Evolutionary conservation across 495 filamentous ascomycete genomes (phyloP).

Genomic region (Penicillium roqueforti): DNA sequence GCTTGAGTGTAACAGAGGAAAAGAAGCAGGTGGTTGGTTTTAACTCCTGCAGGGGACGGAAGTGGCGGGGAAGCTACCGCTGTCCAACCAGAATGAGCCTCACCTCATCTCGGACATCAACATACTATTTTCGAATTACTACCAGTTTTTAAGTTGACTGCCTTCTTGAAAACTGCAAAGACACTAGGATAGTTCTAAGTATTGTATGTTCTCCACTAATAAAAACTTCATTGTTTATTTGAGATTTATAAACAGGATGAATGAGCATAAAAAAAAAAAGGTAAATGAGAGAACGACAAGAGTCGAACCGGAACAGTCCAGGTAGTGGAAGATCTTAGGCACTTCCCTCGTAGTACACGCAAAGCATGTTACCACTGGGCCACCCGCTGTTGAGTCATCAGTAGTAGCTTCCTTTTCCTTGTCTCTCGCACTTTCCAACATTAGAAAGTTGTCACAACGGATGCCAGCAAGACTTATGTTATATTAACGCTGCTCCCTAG

Average conservation of each 20-base stretch:
- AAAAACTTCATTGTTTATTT: background rate
- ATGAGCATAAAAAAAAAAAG: background rate
- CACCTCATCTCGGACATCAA: background rate
- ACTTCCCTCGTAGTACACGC: background rate
- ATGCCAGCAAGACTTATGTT: no score
- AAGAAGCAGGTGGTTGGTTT: background rate
- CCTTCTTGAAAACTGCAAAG: no score
- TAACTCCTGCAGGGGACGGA: conserved; percentile 8
- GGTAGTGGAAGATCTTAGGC: no score
- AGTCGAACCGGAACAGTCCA: no score
- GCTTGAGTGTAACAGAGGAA: background rate
- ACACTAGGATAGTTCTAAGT: background rate
- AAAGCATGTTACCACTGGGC: background rate
- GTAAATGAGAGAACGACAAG: background rate
- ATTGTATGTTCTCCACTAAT: background rate
- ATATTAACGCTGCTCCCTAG: background rate
- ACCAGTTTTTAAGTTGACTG: background rate
- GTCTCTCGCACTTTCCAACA: background rate
- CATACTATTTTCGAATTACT: background rate
- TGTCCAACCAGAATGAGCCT: background rate
- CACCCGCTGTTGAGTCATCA: background rate
- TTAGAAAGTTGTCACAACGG: background rate
- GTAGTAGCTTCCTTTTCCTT: background rate
- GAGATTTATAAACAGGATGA: conserved; percentile 8
- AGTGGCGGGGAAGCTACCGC: conserved; percentile 18